Conservation (phyloP, 805 yeast genomes). For the Candida broadrunensis region DNA sequence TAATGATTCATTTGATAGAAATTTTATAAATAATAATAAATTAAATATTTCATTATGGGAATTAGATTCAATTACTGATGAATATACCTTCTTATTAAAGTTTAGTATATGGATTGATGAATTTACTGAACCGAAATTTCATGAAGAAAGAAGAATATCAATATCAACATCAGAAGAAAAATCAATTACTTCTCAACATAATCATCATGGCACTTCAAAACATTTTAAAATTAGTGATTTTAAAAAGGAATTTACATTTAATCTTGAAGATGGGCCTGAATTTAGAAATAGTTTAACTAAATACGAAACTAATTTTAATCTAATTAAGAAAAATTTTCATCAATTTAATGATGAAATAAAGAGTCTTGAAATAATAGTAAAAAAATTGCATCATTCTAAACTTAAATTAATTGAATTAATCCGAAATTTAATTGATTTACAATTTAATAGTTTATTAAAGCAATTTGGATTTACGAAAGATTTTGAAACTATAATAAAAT, state of each 20-base stretch:
- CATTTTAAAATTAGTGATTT: constrained; percentile 14
- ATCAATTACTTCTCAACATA: background rate
- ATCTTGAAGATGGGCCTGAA: constrained; percentile 43
- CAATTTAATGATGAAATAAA: constrained; percentile 30
- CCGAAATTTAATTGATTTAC: constrained; percentile 15
- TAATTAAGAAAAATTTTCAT: constrained; percentile 20
- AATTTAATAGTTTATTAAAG: constrained; percentile 21
- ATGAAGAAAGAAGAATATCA: background rate
- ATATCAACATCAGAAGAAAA: background rate
- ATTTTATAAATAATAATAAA: constrained; percentile 10
- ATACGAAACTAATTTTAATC: constrained; percentile 30
- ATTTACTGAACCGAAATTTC: too few relatives aligned
- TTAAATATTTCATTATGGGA: constrained; percentile 27
- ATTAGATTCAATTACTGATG: constrained; percentile 9
- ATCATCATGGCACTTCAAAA: constrained; percentile 3
- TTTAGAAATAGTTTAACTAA: constrained; percentile 28
- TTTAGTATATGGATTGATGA: constrained; percentile 27
- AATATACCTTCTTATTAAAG: constrained; percentile 16
- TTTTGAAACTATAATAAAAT: constrained; percentile 20
- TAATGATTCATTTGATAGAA: constrained; percentile 21
- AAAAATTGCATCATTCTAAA: constrained; percentile 16
- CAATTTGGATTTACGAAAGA: constrained; percentile 21
- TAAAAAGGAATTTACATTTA: constrained; percentile 29
- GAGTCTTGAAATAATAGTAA: constrained; percentile 23
- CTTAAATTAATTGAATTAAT: constrained; percentile 21